Evolutionary conservation across 768 basidiomycete genomes (phyloP).

Genomic region (Neoboletus brunneissimus): DNA sequence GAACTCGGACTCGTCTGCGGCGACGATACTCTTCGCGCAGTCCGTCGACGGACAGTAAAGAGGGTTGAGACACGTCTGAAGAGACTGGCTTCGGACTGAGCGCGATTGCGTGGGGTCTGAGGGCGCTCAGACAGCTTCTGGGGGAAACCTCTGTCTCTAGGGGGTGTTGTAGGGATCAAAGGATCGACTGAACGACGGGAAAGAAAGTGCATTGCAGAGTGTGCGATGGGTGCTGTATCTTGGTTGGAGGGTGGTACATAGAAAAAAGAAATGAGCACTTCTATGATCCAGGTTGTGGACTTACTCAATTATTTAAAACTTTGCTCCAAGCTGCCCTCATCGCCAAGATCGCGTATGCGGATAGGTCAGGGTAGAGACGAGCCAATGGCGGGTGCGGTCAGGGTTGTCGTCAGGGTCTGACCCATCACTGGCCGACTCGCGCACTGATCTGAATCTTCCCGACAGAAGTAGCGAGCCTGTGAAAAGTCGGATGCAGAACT

Average conservation of each 20-base stretch:
- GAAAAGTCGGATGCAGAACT: not conserved
- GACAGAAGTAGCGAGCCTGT: not conserved
- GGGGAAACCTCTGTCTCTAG: constrained; percentile 2
- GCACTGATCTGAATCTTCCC: not conserved
- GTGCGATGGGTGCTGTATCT: not conserved
- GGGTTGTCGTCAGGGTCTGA: constrained; percentile 20
- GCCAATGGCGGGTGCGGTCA: not conserved
- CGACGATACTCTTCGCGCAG: constrained; percentile 11
- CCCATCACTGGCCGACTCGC: not conserved
- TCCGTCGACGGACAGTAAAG: constrained; percentile 25
- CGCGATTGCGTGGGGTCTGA: constrained; percentile 17
- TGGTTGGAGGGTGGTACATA: constrained; percentile 15
- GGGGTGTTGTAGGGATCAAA: not conserved
- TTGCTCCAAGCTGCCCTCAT: constrained; percentile 7
- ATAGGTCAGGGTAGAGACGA: constrained; percentile 7
- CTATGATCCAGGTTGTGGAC: not conserved
- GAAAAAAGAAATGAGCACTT: constrained; percentile 2
- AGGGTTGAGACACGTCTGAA: constrained; percentile 29
- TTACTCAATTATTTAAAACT: constrained; percentile 24
- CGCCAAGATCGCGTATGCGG: constrained; percentile 21
- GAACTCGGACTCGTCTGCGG: constrained; percentile 4
- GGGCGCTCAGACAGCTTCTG: constrained; percentile 1
- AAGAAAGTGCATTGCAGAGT: constrained; percentile 27
- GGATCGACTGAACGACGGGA: constrained; percentile 30
- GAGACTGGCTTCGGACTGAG: constrained; percentile 27